Base-by-base conservation (phyloP, 1,284 basidiomycete species). In the Trametes hirsuta region DNA sequence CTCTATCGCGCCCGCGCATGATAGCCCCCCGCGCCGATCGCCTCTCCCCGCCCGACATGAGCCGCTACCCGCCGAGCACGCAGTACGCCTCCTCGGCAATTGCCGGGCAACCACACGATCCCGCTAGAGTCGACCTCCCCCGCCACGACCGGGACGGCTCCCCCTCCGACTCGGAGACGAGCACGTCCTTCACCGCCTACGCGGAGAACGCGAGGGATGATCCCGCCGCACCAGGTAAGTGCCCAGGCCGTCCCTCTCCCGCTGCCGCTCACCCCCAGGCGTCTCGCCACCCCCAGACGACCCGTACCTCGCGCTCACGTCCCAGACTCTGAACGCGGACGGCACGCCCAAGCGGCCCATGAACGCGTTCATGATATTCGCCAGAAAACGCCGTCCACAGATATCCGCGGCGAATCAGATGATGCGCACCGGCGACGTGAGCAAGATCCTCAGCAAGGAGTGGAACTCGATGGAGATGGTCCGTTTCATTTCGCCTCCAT, bases 311-410 rank as follows among this genome's bases (percentile, higher is more conserved):
- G 76, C 85, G 1, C 75, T 93, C 68, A 92, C 85, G 15, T 83
- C 83, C 3, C 91, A 93, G 75, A 86, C 88, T 15, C 79, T 93
- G 58, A 93, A 93, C 71, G 79, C 89, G 1, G 91, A 93, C 69
- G 91, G 91, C 36, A 93, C 91, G 44, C 91, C 91, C 24, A 91
- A 91, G 71, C 85, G 91, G 11, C 91, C 91, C 42, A 93, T 93
- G 91, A 93, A 93, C 72, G 91, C 91, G 24, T 93, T 93, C 76
- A 93, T 93, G 91, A 93, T 93, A 61, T 93, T 93, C 68, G 91
- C 91, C 58, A 84, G 91, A n/a, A 82, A 86, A 58, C 80, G 91
- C 57, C 77, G 91, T 36, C 91, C 91, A 15, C 88, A 93, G 73
- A 89, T 93, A 37, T 86, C 89, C 5, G 84, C 89, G 18, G 88